Evolutionary conservation across 2,329 filamentous ascomycete genomes (phyloP).

Genomic region (Diaporthe amygdali): DNA sequence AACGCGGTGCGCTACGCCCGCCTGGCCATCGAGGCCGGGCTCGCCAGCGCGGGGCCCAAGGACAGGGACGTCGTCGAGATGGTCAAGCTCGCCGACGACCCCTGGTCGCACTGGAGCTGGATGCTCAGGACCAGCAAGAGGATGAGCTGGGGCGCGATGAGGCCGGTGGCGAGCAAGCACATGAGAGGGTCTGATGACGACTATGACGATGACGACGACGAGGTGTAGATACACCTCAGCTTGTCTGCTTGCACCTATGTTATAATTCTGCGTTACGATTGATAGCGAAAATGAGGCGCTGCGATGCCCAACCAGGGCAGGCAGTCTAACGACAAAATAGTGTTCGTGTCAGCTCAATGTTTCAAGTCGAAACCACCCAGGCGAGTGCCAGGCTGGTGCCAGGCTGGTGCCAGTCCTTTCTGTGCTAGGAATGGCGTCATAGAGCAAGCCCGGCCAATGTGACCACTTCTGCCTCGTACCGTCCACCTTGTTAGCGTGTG

Average conservation of each 20-base stretch:
- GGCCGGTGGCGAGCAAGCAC: not conserved
- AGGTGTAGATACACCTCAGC: not conserved
- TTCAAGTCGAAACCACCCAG: not conserved
- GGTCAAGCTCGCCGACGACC: conserved; percentile 38
- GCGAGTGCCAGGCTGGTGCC: too few species aligned
- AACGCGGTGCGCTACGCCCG: conserved; percentile 42
- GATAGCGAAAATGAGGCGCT: not conserved
- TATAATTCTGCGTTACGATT: not conserved
- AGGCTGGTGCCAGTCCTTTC: not conserved
- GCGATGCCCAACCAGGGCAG: too few species aligned
- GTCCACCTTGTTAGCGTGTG: too few species aligned
- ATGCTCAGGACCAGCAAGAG: conserved; percentile 39
- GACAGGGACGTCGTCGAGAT: conserved; percentile 41
- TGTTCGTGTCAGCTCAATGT: not conserved
- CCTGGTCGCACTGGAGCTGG: conserved; percentile 47
- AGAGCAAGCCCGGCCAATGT: not conserved
- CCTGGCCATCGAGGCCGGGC: conserved; percentile 42
- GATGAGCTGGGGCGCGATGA: conserved; percentile 35
- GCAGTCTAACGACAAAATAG: too few species aligned
- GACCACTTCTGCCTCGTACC: not conserved
- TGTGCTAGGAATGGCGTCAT: conserved; percentile 19
- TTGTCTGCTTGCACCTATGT: not conserved
- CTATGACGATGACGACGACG: not conserved
- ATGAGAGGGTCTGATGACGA: not conserved
- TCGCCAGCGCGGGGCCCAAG: conserved; percentile 35